Evolutionary conservation across 257 asterid genomes (phyloP), one percentile per base, ranked within the genome.

Genomic region (Solanum piurae): DNA sequence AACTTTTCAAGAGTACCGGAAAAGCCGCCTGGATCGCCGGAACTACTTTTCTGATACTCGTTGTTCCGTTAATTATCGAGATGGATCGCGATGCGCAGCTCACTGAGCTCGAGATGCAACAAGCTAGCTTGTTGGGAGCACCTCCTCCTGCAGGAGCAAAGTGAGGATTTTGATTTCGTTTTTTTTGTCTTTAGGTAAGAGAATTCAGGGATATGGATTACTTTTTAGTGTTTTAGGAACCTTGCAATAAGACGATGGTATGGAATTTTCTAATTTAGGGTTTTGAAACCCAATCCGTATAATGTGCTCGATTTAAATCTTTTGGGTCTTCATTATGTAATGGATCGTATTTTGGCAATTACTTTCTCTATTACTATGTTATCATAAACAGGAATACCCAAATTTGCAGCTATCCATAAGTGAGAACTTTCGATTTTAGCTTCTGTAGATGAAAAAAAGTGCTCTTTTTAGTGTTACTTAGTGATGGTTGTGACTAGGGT

Each of bases 11-110:
- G 88, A 94, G 98, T 93, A 95, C 98, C 86, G 98, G 98, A 12
- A 95, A 92, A 89, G 98, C 98, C n/a, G 95, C 98, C 60, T 94
- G 98, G 98, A 92, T 94, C 46, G 91, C 89, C 86, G 97, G 98
- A n/a, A 95, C 98, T 68, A 91, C 98, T 34, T 95, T 94, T 84
- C 94, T 95, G 74, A 89, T 95, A 66, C 96, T 95, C 83, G 90
- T 88, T 33, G 97, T 95, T 60, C 98, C 98, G 9, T 91, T 95
- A 25, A 95, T 95, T 73, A 94, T 94, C 88, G 98, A 93, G 92
- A 94, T 94, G 95, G 98, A 95, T 85, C 96, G 98, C 44, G 98
- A 95, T 87, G 93, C 91, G 86, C 98, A 94, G 93, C 72, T 94
- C 86, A 92, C 83, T 89, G 98, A 95, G 79, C 94, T 94, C 83